Conservation (phyloP, 179 eudicot genomes). For the Beta corolliflora region DNA sequence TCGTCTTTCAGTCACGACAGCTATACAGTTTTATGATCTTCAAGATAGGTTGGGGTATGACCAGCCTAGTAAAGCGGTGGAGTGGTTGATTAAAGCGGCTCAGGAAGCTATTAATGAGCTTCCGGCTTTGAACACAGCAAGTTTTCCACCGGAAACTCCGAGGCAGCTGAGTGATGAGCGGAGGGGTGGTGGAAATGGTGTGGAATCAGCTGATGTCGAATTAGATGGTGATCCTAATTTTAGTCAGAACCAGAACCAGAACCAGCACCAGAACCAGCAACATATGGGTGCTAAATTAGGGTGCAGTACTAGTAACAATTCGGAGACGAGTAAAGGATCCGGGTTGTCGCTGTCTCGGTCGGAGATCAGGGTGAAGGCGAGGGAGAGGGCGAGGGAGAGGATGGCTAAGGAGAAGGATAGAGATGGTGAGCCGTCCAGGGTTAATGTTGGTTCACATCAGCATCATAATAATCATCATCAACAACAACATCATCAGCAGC, state of each 20-base stretch:
- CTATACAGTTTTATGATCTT: conserved; percentile 89
- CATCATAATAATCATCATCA: background rate
- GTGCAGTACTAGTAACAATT: conserved; percentile 63
- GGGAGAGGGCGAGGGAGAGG: conserved; percentile 76
- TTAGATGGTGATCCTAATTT: conserved; percentile 20
- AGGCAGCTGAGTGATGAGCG: conserved; percentile 50
- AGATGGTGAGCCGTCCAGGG: conserved; percentile 35
- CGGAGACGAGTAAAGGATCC: conserved; percentile 84
- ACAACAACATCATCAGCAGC: background rate
- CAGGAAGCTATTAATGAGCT: conserved; percentile 75
- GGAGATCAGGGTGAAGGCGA: conserved; percentile 65
- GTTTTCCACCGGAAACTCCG: conserved; percentile 54
- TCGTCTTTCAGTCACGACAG: conserved; percentile 77
- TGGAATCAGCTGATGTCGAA: conserved; percentile 32
- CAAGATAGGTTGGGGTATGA: conserved; percentile 88
- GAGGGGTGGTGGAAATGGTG: conserved; percentile 17
- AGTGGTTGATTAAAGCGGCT: conserved; percentile 90
- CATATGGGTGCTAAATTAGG: conserved; percentile 1
- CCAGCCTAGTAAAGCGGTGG: conserved; percentile 96
- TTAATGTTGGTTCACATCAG: conserved; percentile 7
- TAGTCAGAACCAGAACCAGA: conserved; percentile 18
- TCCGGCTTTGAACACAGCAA: conserved; percentile 47
- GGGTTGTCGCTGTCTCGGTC: conserved; percentile 67
- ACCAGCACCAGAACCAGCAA: background rate
- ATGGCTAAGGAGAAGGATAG: conserved; percentile 71